These are phyloP conservation scores for Magnaporthales sp. DNA, from an alignment of 2,329 filamentous ascomycete genomes.

Conservation along the genomic window DNA sequence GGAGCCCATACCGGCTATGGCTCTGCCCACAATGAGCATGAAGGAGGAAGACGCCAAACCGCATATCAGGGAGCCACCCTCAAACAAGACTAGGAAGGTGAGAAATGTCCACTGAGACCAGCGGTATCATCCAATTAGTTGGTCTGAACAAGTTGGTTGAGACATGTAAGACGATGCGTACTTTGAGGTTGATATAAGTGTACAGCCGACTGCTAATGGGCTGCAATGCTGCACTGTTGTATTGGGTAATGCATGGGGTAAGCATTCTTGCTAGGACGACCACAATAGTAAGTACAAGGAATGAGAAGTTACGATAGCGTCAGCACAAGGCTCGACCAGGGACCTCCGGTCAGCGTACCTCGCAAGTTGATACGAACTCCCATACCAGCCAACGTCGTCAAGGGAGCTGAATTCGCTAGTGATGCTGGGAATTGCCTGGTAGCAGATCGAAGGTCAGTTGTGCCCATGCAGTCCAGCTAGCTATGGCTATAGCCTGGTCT, in stretches of 20 bases:
- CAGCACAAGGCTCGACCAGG: not conserved
- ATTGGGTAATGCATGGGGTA: constrained; percentile 2
- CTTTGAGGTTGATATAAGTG: constrained; percentile 3
- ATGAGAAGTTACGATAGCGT: not conserved
- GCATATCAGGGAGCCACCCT: constrained; percentile 47
- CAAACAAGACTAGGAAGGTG: constrained; percentile 39
- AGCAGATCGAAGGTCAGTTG: not conserved
- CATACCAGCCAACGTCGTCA: constrained; percentile 14
- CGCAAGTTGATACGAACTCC: constrained; percentile 11
- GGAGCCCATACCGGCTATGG: constrained; percentile 42
- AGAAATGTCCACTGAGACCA: constrained; percentile 24
- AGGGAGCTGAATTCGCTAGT: constrained; percentile 13
- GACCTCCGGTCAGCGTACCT: not conserved
- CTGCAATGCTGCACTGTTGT: constrained; percentile 8
- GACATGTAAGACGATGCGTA: not conserved
- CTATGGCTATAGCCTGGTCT: not conserved
- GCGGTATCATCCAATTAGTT: not conserved
- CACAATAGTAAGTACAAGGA: not conserved
- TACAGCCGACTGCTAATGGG: constrained; percentile 15
- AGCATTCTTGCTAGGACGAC: constrained; percentile 10
- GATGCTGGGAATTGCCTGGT: constrained; percentile 12
- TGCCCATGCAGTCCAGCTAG: not conserved
- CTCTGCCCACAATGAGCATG: constrained; percentile 46
- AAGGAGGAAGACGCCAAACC: constrained; percentile 35
- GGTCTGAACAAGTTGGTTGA: constrained; percentile 16